Evolutionary conservation across 352 stramenopile genomes (phyloP).

Genomic region (Globisporangium solare): DNA sequence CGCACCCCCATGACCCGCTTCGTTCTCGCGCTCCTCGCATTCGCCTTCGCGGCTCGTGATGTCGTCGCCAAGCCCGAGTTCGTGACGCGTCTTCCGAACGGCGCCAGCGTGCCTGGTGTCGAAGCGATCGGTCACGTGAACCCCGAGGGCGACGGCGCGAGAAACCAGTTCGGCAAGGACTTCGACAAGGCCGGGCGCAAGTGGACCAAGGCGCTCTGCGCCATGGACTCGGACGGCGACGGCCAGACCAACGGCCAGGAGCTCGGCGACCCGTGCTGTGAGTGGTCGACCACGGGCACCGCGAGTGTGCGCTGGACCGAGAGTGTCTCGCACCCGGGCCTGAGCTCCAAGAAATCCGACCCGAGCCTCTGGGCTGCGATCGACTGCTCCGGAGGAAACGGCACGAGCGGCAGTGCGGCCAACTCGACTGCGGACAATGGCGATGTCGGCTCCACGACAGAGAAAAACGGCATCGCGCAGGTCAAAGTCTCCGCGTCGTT

Average conservation of each 20-base stretch:
- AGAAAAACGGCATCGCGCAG: no score
- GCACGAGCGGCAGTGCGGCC: background rate
- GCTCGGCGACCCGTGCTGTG: conserved; percentile 53
- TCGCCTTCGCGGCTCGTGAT: no score
- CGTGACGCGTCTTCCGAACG: conserved; percentile 27
- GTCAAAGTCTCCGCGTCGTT: no score
- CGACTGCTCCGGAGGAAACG: background rate
- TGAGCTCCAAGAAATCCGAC: conserved; percentile 19
- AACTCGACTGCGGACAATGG: background rate
- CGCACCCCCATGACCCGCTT: background rate
- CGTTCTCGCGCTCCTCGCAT: background rate
- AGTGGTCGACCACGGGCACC: conserved; percentile 13
- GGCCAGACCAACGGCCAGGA: conserved; percentile 55
- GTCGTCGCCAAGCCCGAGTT: conserved; percentile 9
- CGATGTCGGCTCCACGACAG: background rate
- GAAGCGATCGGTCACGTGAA: conserved; percentile 29
- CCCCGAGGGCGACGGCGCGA: conserved; percentile 7
- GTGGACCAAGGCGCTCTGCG: conserved; percentile 33
- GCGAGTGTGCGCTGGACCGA: conserved; percentile 13
- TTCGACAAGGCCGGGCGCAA: conserved; percentile 26
- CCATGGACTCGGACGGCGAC: conserved; percentile 34
- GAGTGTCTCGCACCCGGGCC: conserved; percentile 25
- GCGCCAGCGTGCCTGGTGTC: conserved; percentile 27
- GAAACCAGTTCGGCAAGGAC: conserved; percentile 29
- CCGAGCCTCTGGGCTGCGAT: conserved; percentile 19